Percentiles rank a stretch among this genome's conserved stretches.
phyloP scores from a whole-genome alignment of 805 yeast species.

The Nakazawaea laoshanensis region DNA sequence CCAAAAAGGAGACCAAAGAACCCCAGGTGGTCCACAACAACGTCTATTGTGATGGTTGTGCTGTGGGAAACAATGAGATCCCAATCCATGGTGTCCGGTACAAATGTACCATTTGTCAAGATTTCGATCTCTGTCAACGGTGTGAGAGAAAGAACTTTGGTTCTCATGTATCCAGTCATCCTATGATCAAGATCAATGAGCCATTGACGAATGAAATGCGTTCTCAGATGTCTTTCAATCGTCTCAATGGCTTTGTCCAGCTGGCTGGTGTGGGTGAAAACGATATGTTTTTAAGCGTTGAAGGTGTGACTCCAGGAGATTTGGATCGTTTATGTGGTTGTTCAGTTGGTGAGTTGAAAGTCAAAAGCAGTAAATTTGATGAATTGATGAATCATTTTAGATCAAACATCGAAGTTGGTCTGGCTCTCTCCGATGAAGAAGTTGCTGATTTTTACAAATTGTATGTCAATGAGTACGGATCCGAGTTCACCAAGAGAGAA shows the following conservation, averaged over 20 bases:
- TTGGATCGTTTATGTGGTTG: constrained; percentile 2
- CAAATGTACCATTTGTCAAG: constrained; percentile 41
- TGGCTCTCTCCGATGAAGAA: constrained; percentile 1
- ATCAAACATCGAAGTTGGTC: constrained; percentile 2
- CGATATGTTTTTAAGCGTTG: constrained; percentile 5
- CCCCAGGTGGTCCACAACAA: constrained; percentile 14
- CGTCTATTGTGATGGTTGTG: constrained; percentile 25
- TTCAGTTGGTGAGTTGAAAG: constrained; percentile 3
- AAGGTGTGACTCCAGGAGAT: not conserved
- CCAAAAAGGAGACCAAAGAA: not conserved
- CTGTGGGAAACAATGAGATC: constrained; percentile 4
- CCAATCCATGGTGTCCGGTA: constrained; percentile 40
- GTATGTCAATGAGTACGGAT: constrained; percentile 6
- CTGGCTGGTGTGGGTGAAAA: not conserved
- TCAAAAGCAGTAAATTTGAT: constrained; percentile 3
- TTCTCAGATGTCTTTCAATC: not conserved
- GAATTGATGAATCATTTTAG: constrained; percentile 5
- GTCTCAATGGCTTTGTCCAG: not conserved
- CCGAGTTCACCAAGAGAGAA: constrained; percentile 1
- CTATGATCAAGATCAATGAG: constrained; percentile 17
- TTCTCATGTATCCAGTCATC: constrained; percentile 17
- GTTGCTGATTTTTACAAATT: constrained; percentile 3
- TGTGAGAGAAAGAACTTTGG: constrained; percentile 23
- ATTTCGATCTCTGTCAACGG: constrained; percentile 42
- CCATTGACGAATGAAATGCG: constrained; percentile 2